Evolutionary conservation across 2,329 filamentous ascomycete species (phyloP).

Genomic region (Metarhizium anisopliae): DNA sequence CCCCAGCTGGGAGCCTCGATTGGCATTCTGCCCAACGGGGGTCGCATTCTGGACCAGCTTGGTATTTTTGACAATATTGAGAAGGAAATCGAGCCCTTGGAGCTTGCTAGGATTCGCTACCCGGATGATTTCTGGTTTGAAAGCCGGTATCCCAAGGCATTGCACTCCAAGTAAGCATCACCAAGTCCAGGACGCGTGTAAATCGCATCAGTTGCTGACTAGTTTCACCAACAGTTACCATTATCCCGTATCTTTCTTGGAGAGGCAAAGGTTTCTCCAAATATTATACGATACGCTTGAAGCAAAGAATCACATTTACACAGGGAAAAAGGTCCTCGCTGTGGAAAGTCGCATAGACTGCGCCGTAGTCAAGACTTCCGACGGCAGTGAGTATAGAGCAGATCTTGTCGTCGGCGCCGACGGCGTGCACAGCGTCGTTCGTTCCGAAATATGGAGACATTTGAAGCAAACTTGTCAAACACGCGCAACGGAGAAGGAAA

Average conservation of each 20-base stretch:
- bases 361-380: slow-evolving; percentile 19
- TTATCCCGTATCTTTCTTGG: slow-evolving; percentile 24
- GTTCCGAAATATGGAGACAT: slow-evolving; percentile 15
- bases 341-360: slow-evolving; percentile 6
- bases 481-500: slow-evolving; percentile 10
- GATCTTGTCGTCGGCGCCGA: slow-evolving; percentile 33
- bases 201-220: background rate
- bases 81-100: slow-evolving; percentile 7
- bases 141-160: slow-evolving; percentile 6
- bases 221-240: slow-evolving; percentile 9
- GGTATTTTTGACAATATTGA: slow-evolving; percentile 16
- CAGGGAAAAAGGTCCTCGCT: slow-evolving; percentile 9
- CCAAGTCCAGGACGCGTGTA: background rate
- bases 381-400: slow-evolving; percentile 24
- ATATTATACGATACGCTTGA: slow-evolving; percentile 22
- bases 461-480: slow-evolving; percentile 8
- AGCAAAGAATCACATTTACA: slow-evolving; percentile 16
- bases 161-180: slow-evolving; percentile 5
- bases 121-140: slow-evolving; percentile 6
- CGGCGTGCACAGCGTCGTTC: slow-evolving; percentile 27
- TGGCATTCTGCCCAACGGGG: slow-evolving; percentile 32
- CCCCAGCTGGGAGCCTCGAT: slow-evolving; percentile 40
- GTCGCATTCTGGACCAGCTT: slow-evolving; percentile 40
- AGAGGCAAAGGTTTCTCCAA: slow-evolving; percentile 24
- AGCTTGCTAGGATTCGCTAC: slow-evolving; percentile 5